phyloP scores from a whole-genome alignment of 306 rosid species.

The Gleditsia sinensis region DNA sequence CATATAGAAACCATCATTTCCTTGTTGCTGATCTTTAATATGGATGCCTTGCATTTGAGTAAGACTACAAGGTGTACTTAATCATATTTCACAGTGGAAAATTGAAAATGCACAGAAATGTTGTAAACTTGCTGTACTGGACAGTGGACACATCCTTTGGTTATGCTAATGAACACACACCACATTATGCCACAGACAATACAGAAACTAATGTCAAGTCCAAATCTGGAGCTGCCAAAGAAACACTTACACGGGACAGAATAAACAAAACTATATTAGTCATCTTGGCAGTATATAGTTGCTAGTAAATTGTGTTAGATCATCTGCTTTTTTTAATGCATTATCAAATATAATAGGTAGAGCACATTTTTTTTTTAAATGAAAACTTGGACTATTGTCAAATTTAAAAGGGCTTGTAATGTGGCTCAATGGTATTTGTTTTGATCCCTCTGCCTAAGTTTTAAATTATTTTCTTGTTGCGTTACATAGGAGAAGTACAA shows the following conservation, averaged over 20 bases:
- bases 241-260: conserved; percentile 3
- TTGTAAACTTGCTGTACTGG: conserved; percentile 3
- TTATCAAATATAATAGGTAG: neutral
- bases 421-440: neutral
- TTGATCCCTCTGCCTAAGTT: neutral
- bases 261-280: conserved; percentile 1
- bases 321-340: neutral
- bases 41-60: neutral
- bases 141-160: neutral
- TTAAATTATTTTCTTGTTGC: conserved; percentile 30
- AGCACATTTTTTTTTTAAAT: neutral
- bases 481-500: conserved; percentile 77
- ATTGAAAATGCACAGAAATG: neutral
- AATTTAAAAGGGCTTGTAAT: neutral
- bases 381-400: neutral
- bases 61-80: neutral
- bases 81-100: neutral
- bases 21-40: neutral
- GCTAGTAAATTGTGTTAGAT: conserved; percentile 2
- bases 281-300: conserved; percentile 5
- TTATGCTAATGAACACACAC: too few relatives aligned
- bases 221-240: conserved; percentile 15
- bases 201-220: neutral
- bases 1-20: neutral
- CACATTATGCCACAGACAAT: neutral